Conservation (phyloP, 352 stramenopile genomes). For the Pythium apleroticum region DNA sequence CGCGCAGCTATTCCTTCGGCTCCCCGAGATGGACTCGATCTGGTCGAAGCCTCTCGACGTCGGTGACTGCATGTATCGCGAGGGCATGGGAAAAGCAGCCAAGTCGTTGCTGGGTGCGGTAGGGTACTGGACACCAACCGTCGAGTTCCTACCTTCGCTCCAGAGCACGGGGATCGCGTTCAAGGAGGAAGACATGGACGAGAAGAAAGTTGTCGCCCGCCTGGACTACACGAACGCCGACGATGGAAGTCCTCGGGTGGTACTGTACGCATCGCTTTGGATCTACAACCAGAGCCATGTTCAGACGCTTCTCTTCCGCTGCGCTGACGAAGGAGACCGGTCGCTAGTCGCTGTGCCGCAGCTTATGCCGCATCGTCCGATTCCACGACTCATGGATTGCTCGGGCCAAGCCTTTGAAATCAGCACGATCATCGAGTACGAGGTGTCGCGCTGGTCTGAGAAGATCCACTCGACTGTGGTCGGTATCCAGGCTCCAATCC, state of each 20-base stretch:
- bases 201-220: conserved; percentile 65
- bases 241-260: conserved; percentile 79
- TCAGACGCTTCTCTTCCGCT: conserved; percentile 73
- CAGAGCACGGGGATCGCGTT: conserved; percentile 54
- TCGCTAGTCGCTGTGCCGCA: conserved; percentile 56
- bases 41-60: conserved; percentile 73
- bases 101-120: conserved; percentile 61
- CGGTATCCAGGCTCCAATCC: conserved; percentile 80
- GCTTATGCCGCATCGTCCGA: conserved; percentile 58
- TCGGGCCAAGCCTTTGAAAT: conserved; percentile 82
- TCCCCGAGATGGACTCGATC: conserved; percentile 86
- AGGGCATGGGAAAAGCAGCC: conserved; percentile 68
- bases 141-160: conserved; percentile 72
- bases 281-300: conserved; percentile 91
- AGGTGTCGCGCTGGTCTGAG: conserved; percentile 83
- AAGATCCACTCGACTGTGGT: conserved; percentile 87
- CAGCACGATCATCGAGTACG: conserved; percentile 82
- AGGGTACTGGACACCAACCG: conserved; percentile 52
- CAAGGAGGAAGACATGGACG: conserved; percentile 64
- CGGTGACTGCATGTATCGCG: conserved; percentile 80
- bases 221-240: conserved; percentile 84
- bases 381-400: conserved; percentile 86
- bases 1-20: conserved; percentile 61
- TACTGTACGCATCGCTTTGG: conserved; percentile 84
- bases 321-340: conserved; percentile 50